These are phyloP conservation scores for Chlamydomonas schloesseri DNA, from an alignment of 139 green algal species.

Conservation along the genomic window DNA sequence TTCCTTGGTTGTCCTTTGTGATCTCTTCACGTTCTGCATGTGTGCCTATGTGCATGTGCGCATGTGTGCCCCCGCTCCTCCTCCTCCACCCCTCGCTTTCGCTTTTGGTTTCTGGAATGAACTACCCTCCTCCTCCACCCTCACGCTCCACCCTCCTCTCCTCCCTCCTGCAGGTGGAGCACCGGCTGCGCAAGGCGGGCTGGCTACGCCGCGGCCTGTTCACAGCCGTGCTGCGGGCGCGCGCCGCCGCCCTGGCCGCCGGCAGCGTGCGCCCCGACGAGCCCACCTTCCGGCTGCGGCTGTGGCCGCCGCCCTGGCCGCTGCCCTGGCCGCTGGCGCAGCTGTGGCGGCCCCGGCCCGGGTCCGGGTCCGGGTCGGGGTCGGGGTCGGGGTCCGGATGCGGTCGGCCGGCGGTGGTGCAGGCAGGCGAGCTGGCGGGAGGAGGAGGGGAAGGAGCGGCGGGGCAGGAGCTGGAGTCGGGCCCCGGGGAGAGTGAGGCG, in stretches of 20 bases:
- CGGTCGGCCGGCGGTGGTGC: constrained; percentile 70
- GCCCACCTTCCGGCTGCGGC: background rate
- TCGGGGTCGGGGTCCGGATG: constrained; percentile 1
- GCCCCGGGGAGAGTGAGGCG: too few relatives aligned
- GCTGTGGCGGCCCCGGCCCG: background rate
- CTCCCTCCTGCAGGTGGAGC: too few relatives aligned
- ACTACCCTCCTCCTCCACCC: too few relatives aligned
- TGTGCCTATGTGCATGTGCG: too few relatives aligned
- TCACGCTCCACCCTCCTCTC: too few relatives aligned
- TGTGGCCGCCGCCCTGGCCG: background rate
- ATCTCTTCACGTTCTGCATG: too few relatives aligned
- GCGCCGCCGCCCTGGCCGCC: background rate
- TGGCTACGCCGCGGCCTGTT: background rate
- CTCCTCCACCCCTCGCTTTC: too few relatives aligned
- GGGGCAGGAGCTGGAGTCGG: too few relatives aligned
- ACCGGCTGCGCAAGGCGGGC: background rate
- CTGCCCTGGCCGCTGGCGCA: background rate
- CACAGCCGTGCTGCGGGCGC: background rate
- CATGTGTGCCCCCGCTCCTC: too few relatives aligned
- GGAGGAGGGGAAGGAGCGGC: too few relatives aligned
- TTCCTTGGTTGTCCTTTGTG: too few relatives aligned
- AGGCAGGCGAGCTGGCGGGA: background rate
- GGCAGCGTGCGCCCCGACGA: background rate
- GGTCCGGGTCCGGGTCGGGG: background rate
- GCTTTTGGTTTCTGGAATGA: too few relatives aligned